Conservation (phyloP, 2,329 filamentous ascomycete species). For the Colletotrichum lentis region DNA sequence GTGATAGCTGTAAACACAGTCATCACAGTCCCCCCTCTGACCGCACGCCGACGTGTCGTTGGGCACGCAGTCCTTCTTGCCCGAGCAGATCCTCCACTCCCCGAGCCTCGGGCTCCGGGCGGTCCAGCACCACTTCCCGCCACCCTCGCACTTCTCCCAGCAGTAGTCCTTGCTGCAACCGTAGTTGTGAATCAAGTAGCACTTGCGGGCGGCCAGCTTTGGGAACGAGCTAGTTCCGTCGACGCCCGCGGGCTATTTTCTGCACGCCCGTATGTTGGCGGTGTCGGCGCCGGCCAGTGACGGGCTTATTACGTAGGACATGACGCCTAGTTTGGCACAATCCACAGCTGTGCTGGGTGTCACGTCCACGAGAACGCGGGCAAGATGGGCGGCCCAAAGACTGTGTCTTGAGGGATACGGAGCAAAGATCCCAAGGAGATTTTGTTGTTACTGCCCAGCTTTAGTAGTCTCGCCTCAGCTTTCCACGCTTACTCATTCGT, state of each 20-base stretch:
- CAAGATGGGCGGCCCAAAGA: not conserved
- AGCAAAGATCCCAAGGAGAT: too few species aligned
- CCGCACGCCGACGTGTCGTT: not conserved
- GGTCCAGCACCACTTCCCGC: constrained; percentile 12
- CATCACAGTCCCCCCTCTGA: not conserved
- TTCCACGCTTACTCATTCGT: too few species aligned
- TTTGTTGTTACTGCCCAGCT: too few species aligned
- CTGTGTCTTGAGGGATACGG: too few species aligned
- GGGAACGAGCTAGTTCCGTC: not conserved
- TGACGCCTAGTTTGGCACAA: constrained; percentile 3
- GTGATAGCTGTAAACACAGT: not conserved
- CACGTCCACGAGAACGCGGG: not conserved
- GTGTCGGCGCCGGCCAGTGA: not conserved
- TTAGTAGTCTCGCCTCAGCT: too few species aligned
- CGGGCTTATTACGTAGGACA: constrained; percentile 3
- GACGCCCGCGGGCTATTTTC: not conserved
- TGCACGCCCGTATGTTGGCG: constrained; percentile 6
- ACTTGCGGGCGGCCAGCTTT: not conserved
- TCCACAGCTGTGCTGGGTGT: not conserved
- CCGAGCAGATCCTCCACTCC: constrained; percentile 6
- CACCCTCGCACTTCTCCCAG: constrained; percentile 1
- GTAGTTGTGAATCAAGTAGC: constrained; percentile 5
- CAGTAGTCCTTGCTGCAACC: constrained; percentile 2
- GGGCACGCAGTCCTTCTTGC: not conserved
- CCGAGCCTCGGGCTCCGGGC: not conserved